Evolutionary conservation across 108 stramenopile genomes (phyloP), one percentile per base, ranked within the genome.

Genomic region (Chaetoceros tenuissimus): DNA sequence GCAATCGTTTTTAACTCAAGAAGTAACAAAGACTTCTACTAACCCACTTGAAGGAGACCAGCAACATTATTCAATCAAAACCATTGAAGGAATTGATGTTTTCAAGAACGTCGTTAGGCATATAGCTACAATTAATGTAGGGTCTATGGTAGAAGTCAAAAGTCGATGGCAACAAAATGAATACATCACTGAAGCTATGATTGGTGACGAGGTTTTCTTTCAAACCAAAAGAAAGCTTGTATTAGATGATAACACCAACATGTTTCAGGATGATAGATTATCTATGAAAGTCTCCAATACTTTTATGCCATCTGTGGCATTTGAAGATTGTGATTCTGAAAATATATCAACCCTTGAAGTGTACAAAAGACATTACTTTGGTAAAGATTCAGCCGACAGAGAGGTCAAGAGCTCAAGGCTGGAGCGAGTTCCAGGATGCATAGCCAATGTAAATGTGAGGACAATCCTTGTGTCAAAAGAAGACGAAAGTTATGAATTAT

Each of bases 341-440:
- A n/a, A n/a, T n/a, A n/a, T n/a, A n/a, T n/a, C n/a, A n/a, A n/a
- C n/a, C n/a, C n/a, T n/a, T n/a, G n/a, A n/a, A n/a, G n/a, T n/a
- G n/a, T n/a, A n/a, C n/a, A n/a, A n/a, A n/a, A n/a, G n/a, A n/a
- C n/a, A n/a, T n/a, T n/a, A n/a, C n/a, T n/a, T n/a, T n/a, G 34
- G 34, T 40, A 13, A 13, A 40, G 8, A 13, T 40, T 40, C 34
- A 5, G 34, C 5, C 8, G 5, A 40, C 34, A 10, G 13, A 13
- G 5, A 40, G 5, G 8, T 10, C 34, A 40, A 10, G 34, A 10
- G 5, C 34, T 40, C 34, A 40, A 40, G 34, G 1, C 47, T 72
- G 54, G 72, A 71, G 53, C 59, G 72, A 34, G 89, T 92, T 23
- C 81, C 85, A 1, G 89, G 85, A 27, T 92, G 89, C 51, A 68